Conservation (phyloP, 768 basidiomycete species). For the Tremella fuciformis region DNA sequence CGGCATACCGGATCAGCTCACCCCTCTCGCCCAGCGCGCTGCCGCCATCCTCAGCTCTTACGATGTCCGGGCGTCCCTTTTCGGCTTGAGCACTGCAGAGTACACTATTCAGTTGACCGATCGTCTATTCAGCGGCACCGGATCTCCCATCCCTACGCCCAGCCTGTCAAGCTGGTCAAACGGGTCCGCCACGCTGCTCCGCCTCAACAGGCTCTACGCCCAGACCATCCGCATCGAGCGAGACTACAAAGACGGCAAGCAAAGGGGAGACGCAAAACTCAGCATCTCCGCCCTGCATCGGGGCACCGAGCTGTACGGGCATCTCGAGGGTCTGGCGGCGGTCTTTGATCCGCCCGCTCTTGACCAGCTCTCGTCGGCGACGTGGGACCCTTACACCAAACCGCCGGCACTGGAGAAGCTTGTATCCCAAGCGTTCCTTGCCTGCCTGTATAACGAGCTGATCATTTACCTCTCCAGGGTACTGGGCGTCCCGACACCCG, state of each 20-base stretch:
- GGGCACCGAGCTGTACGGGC: not conserved
- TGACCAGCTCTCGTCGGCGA: not conserved
- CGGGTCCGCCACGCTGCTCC: not conserved
- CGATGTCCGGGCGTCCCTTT: slow-evolving; percentile 1
- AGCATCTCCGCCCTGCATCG: not conserved
- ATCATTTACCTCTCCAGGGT: slow-evolving; percentile 1
- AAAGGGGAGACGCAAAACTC: not conserved
- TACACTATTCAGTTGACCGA: not conserved
- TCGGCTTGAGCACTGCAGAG: slow-evolving; percentile 2
- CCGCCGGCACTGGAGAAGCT: not conserved
- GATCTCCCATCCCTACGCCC: too few relatives aligned
- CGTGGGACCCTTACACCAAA: not conserved
- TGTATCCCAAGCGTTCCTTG: not conserved
- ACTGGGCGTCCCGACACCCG: not conserved
- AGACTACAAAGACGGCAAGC: not conserved
- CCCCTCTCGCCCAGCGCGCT: not conserved
- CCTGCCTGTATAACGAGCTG: not conserved
- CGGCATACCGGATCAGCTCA: not conserved
- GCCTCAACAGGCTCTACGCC: not conserved
- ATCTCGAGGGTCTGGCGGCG: not conserved
- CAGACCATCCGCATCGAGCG: not conserved
- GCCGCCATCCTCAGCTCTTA: not conserved
- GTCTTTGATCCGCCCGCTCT: slow-evolving; percentile 2
- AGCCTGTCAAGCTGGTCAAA: not conserved
- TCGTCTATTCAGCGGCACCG: not conserved